Percentiles rank a stretch among this genome's conserved stretches.
These are phyloP conservation scores for Trichophyton simii DNA, from an alignment of 2,329 filamentous ascomycete genomes.

Conservation along the genomic window DNA sequence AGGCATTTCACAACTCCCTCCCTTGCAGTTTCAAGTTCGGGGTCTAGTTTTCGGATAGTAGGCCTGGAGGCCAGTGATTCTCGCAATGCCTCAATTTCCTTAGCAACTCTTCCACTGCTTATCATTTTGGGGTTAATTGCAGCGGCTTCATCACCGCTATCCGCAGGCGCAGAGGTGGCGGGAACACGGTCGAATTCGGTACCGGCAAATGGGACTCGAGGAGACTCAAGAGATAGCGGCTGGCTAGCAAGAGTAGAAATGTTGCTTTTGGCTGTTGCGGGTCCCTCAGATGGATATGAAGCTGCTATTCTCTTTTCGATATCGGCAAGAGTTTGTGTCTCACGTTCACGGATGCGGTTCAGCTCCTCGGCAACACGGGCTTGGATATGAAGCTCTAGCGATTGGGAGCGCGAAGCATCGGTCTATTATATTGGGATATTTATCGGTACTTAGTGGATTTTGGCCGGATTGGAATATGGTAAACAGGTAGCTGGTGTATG, in stretches of 20 bases:
- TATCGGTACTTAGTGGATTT: neutral
- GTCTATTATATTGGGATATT: slow-evolving; percentile 44
- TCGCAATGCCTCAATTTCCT: slow-evolving; percentile 46
- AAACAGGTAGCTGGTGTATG: neutral
- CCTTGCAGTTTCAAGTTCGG: slow-evolving; percentile 60
- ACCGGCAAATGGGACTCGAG: slow-evolving; percentile 33
- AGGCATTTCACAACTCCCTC: slow-evolving; percentile 67
- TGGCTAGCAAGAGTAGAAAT: slow-evolving; percentile 15
- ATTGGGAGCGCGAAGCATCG: slow-evolving; percentile 72
- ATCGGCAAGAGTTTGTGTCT: slow-evolving; percentile 55
- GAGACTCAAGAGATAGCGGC: slow-evolving; percentile 25
- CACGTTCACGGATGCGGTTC: slow-evolving; percentile 59
- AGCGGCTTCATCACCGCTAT: slow-evolving; percentile 9
- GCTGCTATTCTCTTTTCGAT: slow-evolving; percentile 50
- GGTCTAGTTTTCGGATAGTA: slow-evolving; percentile 52
- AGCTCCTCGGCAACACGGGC: slow-evolving; percentile 76
- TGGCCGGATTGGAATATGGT: slow-evolving; percentile 4
- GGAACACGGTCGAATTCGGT: slow-evolving; percentile 8
- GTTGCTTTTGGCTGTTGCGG: slow-evolving; percentile 17
- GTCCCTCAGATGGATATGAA: slow-evolving; percentile 24
- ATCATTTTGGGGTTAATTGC: slow-evolving; percentile 7
- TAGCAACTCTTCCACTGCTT: slow-evolving; percentile 38
- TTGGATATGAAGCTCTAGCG: slow-evolving; percentile 78
- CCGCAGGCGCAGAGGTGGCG: slow-evolving; percentile 7
- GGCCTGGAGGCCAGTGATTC: slow-evolving; percentile 50